Evolutionary conservation across 495 filamentous ascomycete species (phyloP).

Genomic region (Terfezia boudieri): DNA sequence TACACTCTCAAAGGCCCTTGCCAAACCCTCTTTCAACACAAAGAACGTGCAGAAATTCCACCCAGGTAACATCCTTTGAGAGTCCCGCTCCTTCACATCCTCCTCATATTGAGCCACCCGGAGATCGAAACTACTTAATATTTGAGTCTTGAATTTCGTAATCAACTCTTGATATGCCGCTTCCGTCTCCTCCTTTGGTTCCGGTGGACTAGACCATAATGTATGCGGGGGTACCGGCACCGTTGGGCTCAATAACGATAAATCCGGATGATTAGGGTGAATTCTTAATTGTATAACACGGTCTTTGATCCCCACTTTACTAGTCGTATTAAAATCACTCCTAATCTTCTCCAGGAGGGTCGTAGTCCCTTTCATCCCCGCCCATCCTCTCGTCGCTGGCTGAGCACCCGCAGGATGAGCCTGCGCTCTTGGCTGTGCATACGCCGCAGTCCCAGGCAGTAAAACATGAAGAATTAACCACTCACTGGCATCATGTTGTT

Average conservation of each 20-base stretch:
- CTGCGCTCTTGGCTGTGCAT: slow-evolving; percentile 36
- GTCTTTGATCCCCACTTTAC: slow-evolving; percentile 56
- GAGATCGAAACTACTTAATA: slow-evolving; percentile 72
- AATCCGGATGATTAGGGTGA: slow-evolving; percentile 22
- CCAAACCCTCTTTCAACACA: slow-evolving; percentile 84
- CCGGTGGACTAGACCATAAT: slow-evolving; percentile 15
- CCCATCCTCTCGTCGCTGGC: slow-evolving; percentile 28
- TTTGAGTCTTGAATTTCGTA: slow-evolving; percentile 63
- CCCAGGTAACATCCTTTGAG: slow-evolving; percentile 66
- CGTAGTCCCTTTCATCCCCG: slow-evolving; percentile 57
- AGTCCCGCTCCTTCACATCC: slow-evolving; percentile 83
- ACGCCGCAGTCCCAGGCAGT: slow-evolving; percentile 52
- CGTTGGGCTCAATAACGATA: slow-evolving; percentile 15
- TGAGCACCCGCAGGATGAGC: slow-evolving; percentile 18
- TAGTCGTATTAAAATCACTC: slow-evolving; percentile 65
- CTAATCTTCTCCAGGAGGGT: slow-evolving; percentile 78
- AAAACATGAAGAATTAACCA: slow-evolving; percentile 90
- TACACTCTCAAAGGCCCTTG: slow-evolving; percentile 84
- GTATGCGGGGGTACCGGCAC: slow-evolving; percentile 15
- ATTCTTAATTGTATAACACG: slow-evolving; percentile 71
- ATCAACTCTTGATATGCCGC: slow-evolving; percentile 63
- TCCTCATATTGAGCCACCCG: slow-evolving; percentile 90
- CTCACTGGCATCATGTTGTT: slow-evolving; percentile 89
- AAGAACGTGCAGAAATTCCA: slow-evolving; percentile 99
- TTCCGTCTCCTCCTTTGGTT: slow-evolving; percentile 47